Base-by-base conservation (phyloP, 2,329 filamentous ascomycete species). In the Ascochyta viciae-villosae region DNA sequence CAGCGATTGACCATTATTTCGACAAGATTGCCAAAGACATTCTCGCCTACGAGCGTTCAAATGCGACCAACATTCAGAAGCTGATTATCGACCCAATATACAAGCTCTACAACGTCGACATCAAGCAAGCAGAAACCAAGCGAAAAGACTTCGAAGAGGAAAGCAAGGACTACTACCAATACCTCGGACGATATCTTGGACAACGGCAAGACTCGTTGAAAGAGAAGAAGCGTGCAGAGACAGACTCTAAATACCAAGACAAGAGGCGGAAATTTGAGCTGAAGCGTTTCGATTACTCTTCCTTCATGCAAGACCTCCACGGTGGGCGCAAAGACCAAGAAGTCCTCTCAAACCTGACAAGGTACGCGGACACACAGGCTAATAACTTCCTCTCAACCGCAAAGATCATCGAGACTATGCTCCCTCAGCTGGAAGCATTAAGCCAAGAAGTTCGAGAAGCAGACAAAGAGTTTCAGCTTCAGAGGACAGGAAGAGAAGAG, bases 241-340 rank as follows among this genome's bases (percentile, higher is more conserved):
- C 92, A 66, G 95, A 99, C 75, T 90, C 91, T 29, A 99, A 99
- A 73, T 99, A 98, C 72, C 94, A 98, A 74, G 87, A 85, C 41
- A 98, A 98, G 80, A 87, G 93, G 63, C 88, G 91, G 40, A 96
- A 92, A 65, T 99, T 99, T 70, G 95, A 99, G 79, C 83, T 99
- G 54, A 97, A 96, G 79, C 89, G 96, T 9, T 99, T 99, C 70
- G 96, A 99, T 76, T 99, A 99, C 75, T 98, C 94, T 3, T 96
- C 92, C 13, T 99, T 98, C 72, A 96, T 99, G 91, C 94, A 98
- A 70, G 95, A 99, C 79, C 83, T 99, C n/a, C 95, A 98, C 61
- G 95, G 95, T 27, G 95, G 95, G n/a, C 89, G 95, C 60, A 99
- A 98, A 74, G 95, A 99, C 69, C 95, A 98, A 71, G 95, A 99